These are phyloP conservation scores for Fusarium redolens DNA, from an alignment of 2,329 filamentous ascomycete species.

Conservation along the genomic window DNA sequence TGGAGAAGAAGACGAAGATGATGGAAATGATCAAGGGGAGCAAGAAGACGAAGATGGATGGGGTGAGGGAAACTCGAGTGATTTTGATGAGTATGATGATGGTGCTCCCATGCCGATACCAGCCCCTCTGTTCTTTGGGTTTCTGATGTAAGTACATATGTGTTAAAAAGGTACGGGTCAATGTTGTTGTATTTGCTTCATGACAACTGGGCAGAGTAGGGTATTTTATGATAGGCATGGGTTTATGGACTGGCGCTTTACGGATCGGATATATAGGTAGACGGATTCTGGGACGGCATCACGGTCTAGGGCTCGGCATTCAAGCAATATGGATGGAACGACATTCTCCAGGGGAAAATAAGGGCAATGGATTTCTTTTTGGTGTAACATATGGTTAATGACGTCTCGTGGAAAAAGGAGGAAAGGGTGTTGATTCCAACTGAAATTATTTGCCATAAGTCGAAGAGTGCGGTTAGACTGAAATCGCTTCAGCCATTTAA, in stretches of 20 bases:
- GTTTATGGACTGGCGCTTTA: slow-evolving; percentile 27
- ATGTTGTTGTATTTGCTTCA: neutral
- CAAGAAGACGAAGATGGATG: slow-evolving; percentile 20
- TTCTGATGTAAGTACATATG: slow-evolving; percentile 32
- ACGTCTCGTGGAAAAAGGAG: neutral
- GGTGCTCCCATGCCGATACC: slow-evolving; percentile 30
- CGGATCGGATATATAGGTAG: slow-evolving; percentile 18
- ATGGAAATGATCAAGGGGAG: slow-evolving; percentile 8
- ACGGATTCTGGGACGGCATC: slow-evolving; percentile 13
- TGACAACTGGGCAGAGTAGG: neutral
- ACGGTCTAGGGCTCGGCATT: slow-evolving; percentile 14
- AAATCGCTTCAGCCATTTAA: neutral
- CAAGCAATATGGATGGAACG: slow-evolving; percentile 4
- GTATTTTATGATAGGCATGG: slow-evolving; percentile 1
- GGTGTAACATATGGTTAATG: neutral
- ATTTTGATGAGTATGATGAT: slow-evolving; percentile 40
- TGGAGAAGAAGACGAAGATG: slow-evolving; percentile 25
- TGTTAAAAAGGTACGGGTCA: neutral
- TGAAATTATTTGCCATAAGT: neutral
- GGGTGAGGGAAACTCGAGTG: slow-evolving; percentile 21
- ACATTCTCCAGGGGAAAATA: neutral
- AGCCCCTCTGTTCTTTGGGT: slow-evolving; percentile 36
- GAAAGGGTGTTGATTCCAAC: neutral
- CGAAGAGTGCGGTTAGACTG: neutral
- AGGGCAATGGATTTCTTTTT: neutral